These are phyloP conservation scores for Sugiyamaella novakii DNA, from an alignment of 1,139 yeast species.

Conservation along the genomic window DNA sequence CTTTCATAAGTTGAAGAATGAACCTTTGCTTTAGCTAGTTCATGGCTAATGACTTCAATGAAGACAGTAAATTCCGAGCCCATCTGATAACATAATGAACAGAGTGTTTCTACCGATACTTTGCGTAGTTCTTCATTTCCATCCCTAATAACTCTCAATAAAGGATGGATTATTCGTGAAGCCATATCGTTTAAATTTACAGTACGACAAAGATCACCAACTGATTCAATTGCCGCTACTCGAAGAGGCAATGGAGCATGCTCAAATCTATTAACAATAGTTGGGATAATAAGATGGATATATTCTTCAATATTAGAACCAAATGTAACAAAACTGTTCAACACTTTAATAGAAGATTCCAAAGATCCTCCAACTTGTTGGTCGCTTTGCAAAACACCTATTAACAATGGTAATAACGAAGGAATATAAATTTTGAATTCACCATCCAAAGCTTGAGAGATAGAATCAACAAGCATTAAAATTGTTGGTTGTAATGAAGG, in stretches of 20 bases:
- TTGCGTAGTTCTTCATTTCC: conserved; percentile 61
- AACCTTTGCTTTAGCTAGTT: conserved; percentile 62
- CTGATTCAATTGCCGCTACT: conserved; percentile 76
- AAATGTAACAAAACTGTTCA: conserved; percentile 85
- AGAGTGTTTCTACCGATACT: conserved; percentile 75
- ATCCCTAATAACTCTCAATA: conserved; percentile 66
- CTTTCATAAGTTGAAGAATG: conserved; percentile 80
- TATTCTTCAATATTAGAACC: conserved; percentile 89
- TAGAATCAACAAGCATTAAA: conserved; percentile 76
- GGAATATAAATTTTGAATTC: conserved; percentile 88
- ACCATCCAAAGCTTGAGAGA: conserved; percentile 84
- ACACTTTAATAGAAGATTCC: conserved; percentile 71
- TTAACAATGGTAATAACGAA: conserved; percentile 69
- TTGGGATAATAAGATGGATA: conserved; percentile 81
- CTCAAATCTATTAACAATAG: conserved; percentile 79
- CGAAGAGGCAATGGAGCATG: conserved; percentile 60
- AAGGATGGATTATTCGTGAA: conserved; percentile 84
- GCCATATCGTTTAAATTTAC: conserved; percentile 86
- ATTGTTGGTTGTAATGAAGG: conserved; percentile 76
- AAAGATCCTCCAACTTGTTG: conserved; percentile 54
- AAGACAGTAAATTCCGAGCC: conserved; percentile 85
- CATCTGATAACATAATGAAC: conserved; percentile 75
- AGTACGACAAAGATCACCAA: conserved; percentile 76
- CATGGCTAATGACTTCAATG: conserved; percentile 80
- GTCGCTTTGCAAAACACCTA: conserved; percentile 80